Base-by-base conservation (phyloP, 495 filamentous ascomycete genomes). In the Entonaema liquescens region DNA sequence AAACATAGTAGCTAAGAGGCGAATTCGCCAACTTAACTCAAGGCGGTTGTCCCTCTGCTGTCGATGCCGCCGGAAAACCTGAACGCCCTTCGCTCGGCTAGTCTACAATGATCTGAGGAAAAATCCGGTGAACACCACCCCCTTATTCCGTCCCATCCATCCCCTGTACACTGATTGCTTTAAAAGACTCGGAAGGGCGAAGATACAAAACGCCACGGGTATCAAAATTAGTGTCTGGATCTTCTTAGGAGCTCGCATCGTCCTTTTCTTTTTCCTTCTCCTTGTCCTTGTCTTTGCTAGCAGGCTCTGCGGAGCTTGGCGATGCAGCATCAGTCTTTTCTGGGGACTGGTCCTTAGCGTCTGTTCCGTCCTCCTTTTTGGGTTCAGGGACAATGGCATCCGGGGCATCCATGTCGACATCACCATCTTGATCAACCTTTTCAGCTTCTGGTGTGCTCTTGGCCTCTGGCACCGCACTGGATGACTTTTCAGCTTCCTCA, bases 321-420 rank as follows among this genome's bases (percentile, higher is more conserved):
- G 65, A 38, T 1, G 59, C 11, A 29, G 17, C 40, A 9, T 19
- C 35, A 8, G 50, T 19, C 33, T 67, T 59, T 6, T 70, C 61
- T 25, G 40, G 17, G 15, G 59, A n/a, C 35, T 74, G 40, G 28
- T 72, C 71, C 35, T 67, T 73, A 19, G 35, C 53, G 2, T 52
- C 33, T 7, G 59, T 49, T n/a, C 8, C 52, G 5, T 65, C 64
- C 11, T 63, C 53, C 31, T 71, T 23, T 7, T 50, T 31, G 25
- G 64, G 49, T n/a, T 76, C 44, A 2, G 56, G 12, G 12, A 47
- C 28, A 8, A n/a, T 35, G 9, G 68, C 50, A 12, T 57, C 28
- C 9, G 74, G 19, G 17, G 44, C 62, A 1, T 73, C 70, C 76
- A 78, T 77, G 17, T 77, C 70, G 25, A 78, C 54, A 26, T 78